Conservation (phyloP, 768 basidiomycete species). For the Phaeotremella skinneri region DNA sequence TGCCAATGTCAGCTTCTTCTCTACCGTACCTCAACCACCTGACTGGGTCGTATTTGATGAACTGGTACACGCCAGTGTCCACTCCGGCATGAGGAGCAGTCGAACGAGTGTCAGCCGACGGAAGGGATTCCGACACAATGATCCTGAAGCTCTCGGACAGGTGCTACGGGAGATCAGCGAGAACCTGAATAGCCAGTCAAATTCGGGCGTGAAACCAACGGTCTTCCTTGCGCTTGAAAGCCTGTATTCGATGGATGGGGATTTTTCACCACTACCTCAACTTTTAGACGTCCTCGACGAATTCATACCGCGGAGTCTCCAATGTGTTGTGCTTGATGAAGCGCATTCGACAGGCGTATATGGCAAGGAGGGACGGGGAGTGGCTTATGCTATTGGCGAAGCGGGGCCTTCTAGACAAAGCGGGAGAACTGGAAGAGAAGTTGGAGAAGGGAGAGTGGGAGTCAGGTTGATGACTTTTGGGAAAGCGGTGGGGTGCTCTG, state of each 20-base stretch:
- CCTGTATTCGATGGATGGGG: constrained; percentile 95
- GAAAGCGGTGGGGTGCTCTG: constrained; percentile 79
- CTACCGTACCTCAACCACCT: constrained; percentile 69
- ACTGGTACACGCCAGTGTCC: constrained; percentile 84
- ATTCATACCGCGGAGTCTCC: constrained; percentile 60
- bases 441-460: constrained; percentile 66
- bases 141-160: constrained; percentile 57
- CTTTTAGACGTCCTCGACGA: constrained; percentile 65
- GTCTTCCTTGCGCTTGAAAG: constrained; percentile 83
- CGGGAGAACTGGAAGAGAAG: constrained; percentile 6
- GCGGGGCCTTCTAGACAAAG: constrained; percentile 1
- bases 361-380: constrained; percentile 71
- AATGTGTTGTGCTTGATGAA: constrained; percentile 79
- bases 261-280: constrained; percentile 69
- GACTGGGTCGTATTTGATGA: constrained; percentile 82
- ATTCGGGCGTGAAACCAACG: constrained; percentile 8
- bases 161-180: constrained; percentile 56
- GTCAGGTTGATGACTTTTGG: constrained; percentile 88
- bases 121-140: constrained; percentile 70
- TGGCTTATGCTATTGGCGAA: constrained; percentile 65
- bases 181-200: constrained; percentile 37
- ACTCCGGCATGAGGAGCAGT: constrained; percentile 79
- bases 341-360: constrained; percentile 92
- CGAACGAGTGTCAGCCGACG: constrained; percentile 52
- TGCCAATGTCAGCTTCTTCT: constrained; percentile 84